A percentile compares a stretch with the other conserved stretches of the same genome.
Conservation (phyloP, 495 filamentous ascomycete genomes). For the Neurospora sp. region DNA sequence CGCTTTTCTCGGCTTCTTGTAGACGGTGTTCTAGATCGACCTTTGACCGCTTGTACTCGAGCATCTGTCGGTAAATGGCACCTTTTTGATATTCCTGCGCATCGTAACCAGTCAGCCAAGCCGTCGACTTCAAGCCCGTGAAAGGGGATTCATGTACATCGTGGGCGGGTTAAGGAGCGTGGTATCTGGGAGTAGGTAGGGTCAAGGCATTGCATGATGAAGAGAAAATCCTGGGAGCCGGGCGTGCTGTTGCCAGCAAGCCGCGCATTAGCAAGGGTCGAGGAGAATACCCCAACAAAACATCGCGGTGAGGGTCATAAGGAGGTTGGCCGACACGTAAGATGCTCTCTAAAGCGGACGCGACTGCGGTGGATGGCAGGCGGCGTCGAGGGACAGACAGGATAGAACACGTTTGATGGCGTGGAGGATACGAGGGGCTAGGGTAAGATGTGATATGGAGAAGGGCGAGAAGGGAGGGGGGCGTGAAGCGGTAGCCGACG, state of each 20-base stretch:
- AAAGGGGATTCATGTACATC: slow-evolving; percentile 17
- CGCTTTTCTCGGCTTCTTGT: slow-evolving; percentile 63
- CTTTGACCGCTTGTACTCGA: slow-evolving; percentile 89
- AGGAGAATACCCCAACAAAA: slow-evolving; percentile 22
- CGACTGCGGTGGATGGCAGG: slow-evolving; percentile 3
- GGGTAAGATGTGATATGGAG: slow-evolving; percentile 5
- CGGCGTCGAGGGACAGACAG: slow-evolving; percentile 3
- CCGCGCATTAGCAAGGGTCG: slow-evolving; percentile 39
- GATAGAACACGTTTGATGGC: slow-evolving; percentile 1
- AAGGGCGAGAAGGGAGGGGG: slow-evolving; percentile 11
- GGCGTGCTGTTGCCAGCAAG: slow-evolving; percentile 35
- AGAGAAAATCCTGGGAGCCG: slow-evolving; percentile 18
- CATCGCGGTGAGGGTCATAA: slow-evolving; percentile 10
- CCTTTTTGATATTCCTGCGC: slow-evolving; percentile 88
- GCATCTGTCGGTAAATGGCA: slow-evolving; percentile 94
- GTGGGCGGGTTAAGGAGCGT: slow-evolving; percentile 16
- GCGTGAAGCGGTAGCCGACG: slow-evolving; percentile 3
- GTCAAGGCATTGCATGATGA: slow-evolving; percentile 14
- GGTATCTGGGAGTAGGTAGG: slow-evolving; percentile 7
- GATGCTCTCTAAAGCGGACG: slow-evolving; percentile 3
- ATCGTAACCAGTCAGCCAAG: slow-evolving; percentile 21
- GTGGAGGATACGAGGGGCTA: background rate
- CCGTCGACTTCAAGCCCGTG: slow-evolving; percentile 13
- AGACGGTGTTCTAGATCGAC: slow-evolving; percentile 63
- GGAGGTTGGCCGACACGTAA: slow-evolving; percentile 11